Percentiles rank a stretch among this genome's conserved stretches.
These are phyloP conservation scores for Tetradesmus lagerheimii DNA, from an alignment of 139 green algal species.

Conservation along the genomic window DNA sequence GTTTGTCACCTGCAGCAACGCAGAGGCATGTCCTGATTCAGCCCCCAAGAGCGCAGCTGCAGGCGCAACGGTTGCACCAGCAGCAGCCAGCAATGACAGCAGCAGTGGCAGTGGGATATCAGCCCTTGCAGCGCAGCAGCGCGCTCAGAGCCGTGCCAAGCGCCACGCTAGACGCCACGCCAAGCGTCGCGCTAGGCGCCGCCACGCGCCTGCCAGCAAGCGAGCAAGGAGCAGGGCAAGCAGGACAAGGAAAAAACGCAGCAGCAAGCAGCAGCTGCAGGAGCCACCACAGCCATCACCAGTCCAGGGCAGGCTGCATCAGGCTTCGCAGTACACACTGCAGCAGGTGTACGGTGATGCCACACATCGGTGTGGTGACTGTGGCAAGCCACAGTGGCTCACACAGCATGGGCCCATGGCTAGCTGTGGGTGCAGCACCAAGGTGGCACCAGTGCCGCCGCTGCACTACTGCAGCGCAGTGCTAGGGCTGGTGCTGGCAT, in stretches of 20 bases:
- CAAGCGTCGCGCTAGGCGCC: no score
- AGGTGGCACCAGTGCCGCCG: not conserved
- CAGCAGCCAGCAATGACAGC: no score
- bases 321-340: not conserved
- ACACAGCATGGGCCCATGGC: not conserved
- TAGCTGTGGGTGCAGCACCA: not conserved
- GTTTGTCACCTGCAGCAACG: no score
- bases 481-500: not conserved
- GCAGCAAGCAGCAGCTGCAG: constrained; percentile 3
- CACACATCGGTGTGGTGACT: not conserved
- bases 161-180: no score
- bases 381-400: not conserved
- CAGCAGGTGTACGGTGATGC: not conserved
- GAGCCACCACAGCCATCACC: no score
- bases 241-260: constrained; percentile 30
- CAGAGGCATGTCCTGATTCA: no score
- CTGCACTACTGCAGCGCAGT: not conserved
- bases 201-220: no score
- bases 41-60: no score
- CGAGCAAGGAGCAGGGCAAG: not conserved
- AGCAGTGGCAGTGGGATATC: no score
- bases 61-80: no score
- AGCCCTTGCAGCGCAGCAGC: no score
- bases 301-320: not conserved
- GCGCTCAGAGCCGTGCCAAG: no score